A percentile compares a stretch with the other conserved stretches of the same genome.
Conservation (phyloP, 371 early-diverging fungal species). For the Dinochytrium kinnereticum region DNA sequence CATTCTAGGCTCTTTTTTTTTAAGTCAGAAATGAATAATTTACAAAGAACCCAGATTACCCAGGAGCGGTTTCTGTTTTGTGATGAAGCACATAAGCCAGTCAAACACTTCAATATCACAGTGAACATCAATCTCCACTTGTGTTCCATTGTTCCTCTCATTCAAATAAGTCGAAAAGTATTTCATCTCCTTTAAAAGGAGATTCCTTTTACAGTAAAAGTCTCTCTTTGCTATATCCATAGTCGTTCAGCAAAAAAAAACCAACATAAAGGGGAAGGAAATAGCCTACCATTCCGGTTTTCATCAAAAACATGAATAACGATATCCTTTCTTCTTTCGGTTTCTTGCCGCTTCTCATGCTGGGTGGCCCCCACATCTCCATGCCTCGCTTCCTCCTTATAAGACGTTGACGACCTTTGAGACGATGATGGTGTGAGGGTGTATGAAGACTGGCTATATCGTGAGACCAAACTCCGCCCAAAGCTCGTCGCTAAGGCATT, state of each 20-base stretch:
- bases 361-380: neutral
- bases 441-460: neutral
- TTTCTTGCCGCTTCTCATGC: neutral
- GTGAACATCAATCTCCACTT: conserved; percentile 56
- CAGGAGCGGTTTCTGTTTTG: conserved; percentile 30
- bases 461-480: neutral
- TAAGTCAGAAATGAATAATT: neutral
- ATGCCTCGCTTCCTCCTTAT: neutral
- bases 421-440: neutral
- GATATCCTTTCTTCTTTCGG: conserved; percentile 33
- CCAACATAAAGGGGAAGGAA: neutral
- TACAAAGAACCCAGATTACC: conserved; percentile 24
- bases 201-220: conserved; percentile 48
- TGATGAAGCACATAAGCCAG: conserved; percentile 51
- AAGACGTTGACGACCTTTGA: neutral
- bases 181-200: conserved; percentile 53
- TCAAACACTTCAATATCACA: conserved; percentile 60
- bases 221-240: conserved; percentile 45
- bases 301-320: conserved; percentile 57
- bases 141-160: conserved; percentile 19
- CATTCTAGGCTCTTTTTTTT: conserved; percentile 42
- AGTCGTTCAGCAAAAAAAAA: neutral
- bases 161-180: conserved; percentile 47
- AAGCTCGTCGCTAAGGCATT: neutral
- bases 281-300: conserved; percentile 43